Base-by-base conservation (phyloP, 257 asterid genomes). In the Rubia yunnanensis region DNA sequence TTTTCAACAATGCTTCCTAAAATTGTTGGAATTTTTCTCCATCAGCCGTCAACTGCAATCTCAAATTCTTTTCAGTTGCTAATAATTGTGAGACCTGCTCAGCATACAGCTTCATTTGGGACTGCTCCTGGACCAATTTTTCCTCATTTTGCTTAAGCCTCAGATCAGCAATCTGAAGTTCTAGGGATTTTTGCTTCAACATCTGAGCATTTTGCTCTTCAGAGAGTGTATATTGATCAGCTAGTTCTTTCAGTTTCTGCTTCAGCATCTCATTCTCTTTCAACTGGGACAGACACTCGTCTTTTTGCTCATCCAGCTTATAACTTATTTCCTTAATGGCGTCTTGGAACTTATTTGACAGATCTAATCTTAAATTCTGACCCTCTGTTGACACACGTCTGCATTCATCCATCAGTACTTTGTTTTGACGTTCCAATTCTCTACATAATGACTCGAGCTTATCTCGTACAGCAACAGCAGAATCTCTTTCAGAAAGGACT, bases 21-120 rank as follows among this genome's bases (percentile, higher is more conserved):
- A 94, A 94, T 60, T 90, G 96, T 73, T 90, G 97, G 83, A 94
- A 94, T 80, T 94, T 94, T 78, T 90, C 99, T 58, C 99, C 96
- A 64, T 94, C 99, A 48, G 95, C 91, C 50, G 96, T 88, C 76
- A 94, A 72, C 76, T 94, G 99, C 72, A 81, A 72, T 84, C 97
- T 84, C 85, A 94, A 82, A 82, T 85, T 94, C 80, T 90, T 90
- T 82, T 94, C 99, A 27, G 99, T 94, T 46, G 87, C 82, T 70
- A 94, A 75, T 63, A 90, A 83, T 64, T 88, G 92, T 53, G 97
- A 75, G 46, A 94, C 89, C 77, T 94, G 99, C 74, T 94, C 96
- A 32, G 96, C 85, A 76, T 94, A 90, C 61, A 86, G 18, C 74
- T 90, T 94, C 99, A 94, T 90, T 67, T 85, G 96, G 54, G 87